phyloP scores from a whole-genome alignment of 768 basidiomycete species.

The Tulasnella sp. region DNA sequence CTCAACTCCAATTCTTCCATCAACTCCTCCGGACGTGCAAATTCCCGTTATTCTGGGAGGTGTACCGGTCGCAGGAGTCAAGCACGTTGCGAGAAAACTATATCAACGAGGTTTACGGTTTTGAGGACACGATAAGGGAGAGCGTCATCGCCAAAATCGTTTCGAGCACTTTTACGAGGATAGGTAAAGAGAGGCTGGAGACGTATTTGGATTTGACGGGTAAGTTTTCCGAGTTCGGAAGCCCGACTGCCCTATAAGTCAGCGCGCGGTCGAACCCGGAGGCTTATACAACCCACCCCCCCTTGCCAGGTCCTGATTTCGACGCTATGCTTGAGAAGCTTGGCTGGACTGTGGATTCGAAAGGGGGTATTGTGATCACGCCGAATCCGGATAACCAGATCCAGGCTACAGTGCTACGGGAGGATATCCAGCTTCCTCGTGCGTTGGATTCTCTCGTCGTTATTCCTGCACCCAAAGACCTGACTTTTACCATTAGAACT shows the following conservation, averaged over 20 bases:
- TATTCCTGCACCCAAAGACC: background rate
- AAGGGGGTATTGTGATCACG: conserved; percentile 63
- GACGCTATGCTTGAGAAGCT: conserved; percentile 58
- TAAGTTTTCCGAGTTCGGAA: conserved; percentile 34
- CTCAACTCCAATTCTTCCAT: conserved; percentile 62
- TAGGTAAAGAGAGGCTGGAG: conserved; percentile 61
- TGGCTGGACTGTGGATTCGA: conserved; percentile 60
- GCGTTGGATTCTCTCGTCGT: conserved; percentile 39
- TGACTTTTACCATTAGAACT: conserved; percentile 15
- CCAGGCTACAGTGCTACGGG: conserved; percentile 78
- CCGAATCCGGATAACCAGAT: conserved; percentile 86
- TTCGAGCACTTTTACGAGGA: conserved; percentile 71
- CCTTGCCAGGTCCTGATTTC: conserved; percentile 51
- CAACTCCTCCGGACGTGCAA: conserved; percentile 75
- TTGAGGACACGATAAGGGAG: conserved; percentile 76
- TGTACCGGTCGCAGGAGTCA: conserved; percentile 65
- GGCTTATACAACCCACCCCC: background rate
- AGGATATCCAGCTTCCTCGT: conserved; percentile 78
- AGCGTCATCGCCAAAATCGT: conserved; percentile 69
- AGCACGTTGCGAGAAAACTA: conserved; percentile 79
- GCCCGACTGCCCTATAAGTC: background rate
- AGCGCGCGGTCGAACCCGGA: background rate
- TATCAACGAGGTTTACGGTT: conserved; percentile 76
- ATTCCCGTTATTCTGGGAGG: conserved; percentile 81
- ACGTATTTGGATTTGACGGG: conserved; percentile 68